Conservation (phyloP, 163 green algal species). For the Chlamydomonas reinhardtii region DNA sequence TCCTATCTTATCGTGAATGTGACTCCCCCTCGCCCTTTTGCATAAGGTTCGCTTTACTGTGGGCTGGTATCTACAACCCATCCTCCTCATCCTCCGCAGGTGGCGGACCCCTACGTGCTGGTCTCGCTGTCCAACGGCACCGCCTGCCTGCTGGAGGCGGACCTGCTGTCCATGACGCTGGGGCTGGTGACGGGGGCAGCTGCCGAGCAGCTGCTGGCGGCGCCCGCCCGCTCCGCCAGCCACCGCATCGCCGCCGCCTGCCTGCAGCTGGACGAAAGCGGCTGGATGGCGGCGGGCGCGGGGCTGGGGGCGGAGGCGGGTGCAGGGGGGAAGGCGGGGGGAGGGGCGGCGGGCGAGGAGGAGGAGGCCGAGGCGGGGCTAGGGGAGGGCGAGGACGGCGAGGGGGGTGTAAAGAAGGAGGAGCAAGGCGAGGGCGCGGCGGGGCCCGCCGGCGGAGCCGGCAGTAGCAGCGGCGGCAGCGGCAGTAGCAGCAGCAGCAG, state of each 20-base stretch:
- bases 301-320: not conserved
- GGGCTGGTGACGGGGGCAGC: not conserved
- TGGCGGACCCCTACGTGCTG: slow-evolving; percentile 75
- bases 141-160: slow-evolving; percentile 64
- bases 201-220: slow-evolving; percentile 27
- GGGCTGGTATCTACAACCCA: too few relatives aligned
- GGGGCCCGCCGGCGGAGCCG: not conserved
- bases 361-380: too few relatives aligned
- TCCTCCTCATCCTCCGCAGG: slow-evolving; percentile 3
- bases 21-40: too few relatives aligned
- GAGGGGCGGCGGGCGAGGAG: too few relatives aligned
- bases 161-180: slow-evolving; percentile 30
- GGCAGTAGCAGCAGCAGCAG: slow-evolving; percentile 13
- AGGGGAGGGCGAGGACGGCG: too few relatives aligned
- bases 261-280: slow-evolving; percentile 65
- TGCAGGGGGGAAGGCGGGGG: not conserved
- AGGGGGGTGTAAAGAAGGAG: not conserved
- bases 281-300: slow-evolving; percentile 61
- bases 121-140: slow-evolving; percentile 74
- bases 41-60: too few relatives aligned
- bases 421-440: not conserved
- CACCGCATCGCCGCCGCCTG: slow-evolving; percentile 54
- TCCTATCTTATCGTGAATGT: too few relatives aligned
- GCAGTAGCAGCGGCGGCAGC: slow-evolving; percentile 18
- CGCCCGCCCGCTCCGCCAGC: not conserved